These are phyloP conservation scores for Xerocomus nothofagi DNA, from an alignment of 1,284 basidiomycete genomes.

Conservation along the genomic window DNA sequence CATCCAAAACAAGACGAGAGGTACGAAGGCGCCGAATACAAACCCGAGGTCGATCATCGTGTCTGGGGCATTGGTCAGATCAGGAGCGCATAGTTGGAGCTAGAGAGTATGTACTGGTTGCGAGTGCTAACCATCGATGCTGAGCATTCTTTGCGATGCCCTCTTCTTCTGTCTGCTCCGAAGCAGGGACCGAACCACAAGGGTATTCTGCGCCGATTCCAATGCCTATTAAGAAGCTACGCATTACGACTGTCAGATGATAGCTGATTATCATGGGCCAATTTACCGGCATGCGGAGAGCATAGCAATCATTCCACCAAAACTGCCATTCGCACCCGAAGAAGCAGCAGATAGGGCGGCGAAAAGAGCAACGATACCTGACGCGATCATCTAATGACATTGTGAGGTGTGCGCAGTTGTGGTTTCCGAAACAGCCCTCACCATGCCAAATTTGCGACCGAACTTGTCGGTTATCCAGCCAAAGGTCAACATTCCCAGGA, in stretches of 20 bases:
- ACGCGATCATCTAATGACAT: constrained; percentile 63
- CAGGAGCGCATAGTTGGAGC: not conserved
- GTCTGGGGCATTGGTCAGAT: constrained; percentile 44
- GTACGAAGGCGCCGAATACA: constrained; percentile 80
- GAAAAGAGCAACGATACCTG: constrained; percentile 78
- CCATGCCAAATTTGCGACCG: constrained; percentile 89
- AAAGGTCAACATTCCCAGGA: constrained; percentile 79
- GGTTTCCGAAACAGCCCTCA: constrained; percentile 32
- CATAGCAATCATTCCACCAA: constrained; percentile 73
- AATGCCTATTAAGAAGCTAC: constrained; percentile 76
- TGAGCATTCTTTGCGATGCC: constrained; percentile 77
- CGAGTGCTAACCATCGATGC: constrained; percentile 84
- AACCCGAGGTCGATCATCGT: constrained; percentile 91
- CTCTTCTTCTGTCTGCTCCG: constrained; percentile 86
- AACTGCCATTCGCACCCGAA: constrained; percentile 72
- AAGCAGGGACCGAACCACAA: constrained; percentile 87
- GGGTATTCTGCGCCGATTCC: constrained; percentile 91
- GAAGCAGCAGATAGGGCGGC: constrained; percentile 82
- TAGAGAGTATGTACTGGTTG: constrained; percentile 61
- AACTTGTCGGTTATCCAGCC: constrained; percentile 83
- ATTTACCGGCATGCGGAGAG: constrained; percentile 75
- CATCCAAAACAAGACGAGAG: constrained; percentile 86
- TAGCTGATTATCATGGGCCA: not conserved
- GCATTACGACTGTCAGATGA: not conserved
- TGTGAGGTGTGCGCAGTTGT: not conserved